These are phyloP conservation scores for Phalaenopsis aphrodite DNA, from an alignment of 106 monocot genomes.

Conservation along the genomic window DNA sequence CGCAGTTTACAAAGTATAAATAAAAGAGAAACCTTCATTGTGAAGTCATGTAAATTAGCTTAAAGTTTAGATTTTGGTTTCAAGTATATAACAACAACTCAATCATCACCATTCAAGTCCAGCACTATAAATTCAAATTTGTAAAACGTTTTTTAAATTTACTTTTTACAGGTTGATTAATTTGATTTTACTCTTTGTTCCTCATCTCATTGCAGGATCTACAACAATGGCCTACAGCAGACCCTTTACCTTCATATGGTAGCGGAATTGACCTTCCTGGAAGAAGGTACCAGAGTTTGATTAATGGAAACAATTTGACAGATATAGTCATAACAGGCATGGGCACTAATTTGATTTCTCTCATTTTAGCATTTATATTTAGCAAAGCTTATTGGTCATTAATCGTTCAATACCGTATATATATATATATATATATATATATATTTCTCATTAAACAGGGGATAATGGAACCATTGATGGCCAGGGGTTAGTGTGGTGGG, in stretches of 20 bases:
- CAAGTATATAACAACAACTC: not conserved
- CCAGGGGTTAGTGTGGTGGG: conserved; percentile 81
- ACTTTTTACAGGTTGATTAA: not conserved
- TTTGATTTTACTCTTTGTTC: not conserved
- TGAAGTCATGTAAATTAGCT: not conserved
- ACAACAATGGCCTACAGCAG: conserved; percentile 56
- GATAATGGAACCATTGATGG: conserved; percentile 77
- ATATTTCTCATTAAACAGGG: conserved; percentile 24
- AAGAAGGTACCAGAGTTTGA: conserved; percentile 65
- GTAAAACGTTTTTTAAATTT: not conserved
- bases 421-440: not conserved
- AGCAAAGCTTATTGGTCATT: not conserved
- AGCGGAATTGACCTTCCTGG: conserved; percentile 54
- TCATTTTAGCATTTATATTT: not conserved
- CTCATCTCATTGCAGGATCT: conserved; percentile 39
- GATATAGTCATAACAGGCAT: conserved; percentile 87
- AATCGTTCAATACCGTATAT: not conserved
- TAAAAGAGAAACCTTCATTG: no score
- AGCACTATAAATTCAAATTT: not conserved
- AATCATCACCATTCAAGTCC: not conserved
- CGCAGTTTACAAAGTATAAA: no score
- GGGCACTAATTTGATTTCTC: not conserved
- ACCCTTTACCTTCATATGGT: conserved; percentile 79
- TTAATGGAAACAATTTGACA: conserved; percentile 63
- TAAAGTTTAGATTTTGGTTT: not conserved